phyloP scores from a whole-genome alignment of 129 eudicot species.

The Deinandra increscens region DNA sequence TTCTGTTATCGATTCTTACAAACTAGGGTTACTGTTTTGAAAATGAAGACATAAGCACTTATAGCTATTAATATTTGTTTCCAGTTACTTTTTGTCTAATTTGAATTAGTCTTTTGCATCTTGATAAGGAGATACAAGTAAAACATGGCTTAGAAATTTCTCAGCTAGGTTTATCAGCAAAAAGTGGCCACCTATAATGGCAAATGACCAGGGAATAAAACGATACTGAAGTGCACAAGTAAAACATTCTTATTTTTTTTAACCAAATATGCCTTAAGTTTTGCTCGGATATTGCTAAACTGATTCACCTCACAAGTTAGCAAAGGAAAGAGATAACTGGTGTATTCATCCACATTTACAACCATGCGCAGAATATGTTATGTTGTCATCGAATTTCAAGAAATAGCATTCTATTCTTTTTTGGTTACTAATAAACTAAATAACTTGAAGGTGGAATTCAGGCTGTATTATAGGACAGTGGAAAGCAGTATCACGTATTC shows the following conservation, averaged over 20 bases:
- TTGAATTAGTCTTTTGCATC: no score
- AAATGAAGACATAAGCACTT: no score
- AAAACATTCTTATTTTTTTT: slow-evolving; percentile 12
- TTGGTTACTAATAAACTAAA: slow-evolving; percentile 14
- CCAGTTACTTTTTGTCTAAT: no score
- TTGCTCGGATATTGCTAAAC: background rate
- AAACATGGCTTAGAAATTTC: slow-evolving; percentile 78
- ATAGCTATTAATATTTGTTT: no score
- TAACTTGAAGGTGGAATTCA: slow-evolving; percentile 41
- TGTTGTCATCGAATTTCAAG: background rate
- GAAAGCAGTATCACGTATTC: slow-evolving; percentile 75
- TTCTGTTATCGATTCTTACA: no score
- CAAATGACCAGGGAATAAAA: slow-evolving; percentile 66
- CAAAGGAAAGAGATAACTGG: slow-evolving; percentile 82
- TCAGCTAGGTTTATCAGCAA: slow-evolving; percentile 72
- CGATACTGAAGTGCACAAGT: slow-evolving; percentile 82
- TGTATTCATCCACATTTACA: slow-evolving; percentile 71
- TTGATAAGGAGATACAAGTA: no score
- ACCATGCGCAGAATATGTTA: slow-evolving; percentile 91
- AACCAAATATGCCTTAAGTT: background rate
- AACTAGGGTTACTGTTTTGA: no score
- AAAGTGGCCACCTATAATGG: slow-evolving; percentile 63
- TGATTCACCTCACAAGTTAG: slow-evolving; percentile 37
- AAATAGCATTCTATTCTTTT: background rate
- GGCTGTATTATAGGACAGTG: slow-evolving; percentile 83